Evolutionary conservation across 768 basidiomycete species (phyloP).

Genomic region (Termitomyces sp.): DNA sequence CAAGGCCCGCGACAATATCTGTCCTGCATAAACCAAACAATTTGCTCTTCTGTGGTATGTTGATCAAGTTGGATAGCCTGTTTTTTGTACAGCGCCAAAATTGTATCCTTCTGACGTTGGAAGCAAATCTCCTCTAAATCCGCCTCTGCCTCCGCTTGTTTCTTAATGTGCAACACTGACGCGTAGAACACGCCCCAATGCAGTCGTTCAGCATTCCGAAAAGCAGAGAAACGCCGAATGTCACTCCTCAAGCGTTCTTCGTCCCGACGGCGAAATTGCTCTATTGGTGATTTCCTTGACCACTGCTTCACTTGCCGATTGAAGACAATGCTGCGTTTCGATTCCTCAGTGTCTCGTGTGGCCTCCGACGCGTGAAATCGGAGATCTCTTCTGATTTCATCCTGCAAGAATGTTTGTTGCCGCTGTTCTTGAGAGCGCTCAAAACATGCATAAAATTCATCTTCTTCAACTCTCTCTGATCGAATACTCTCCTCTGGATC

Average conservation of each 20-base stretch:
- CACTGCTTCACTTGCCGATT: not conserved
- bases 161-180: not conserved
- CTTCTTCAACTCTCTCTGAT: not conserved
- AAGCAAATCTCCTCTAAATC: not conserved
- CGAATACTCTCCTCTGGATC: not conserved
- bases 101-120: not conserved
- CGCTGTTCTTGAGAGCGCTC: not conserved
- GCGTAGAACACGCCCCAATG: not conserved
- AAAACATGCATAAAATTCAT: not conserved
- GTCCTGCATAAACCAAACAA: not conserved
- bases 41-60: no score
- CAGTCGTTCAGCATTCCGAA: not conserved
- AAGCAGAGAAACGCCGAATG: not conserved
- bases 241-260: not conserved
- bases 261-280: not conserved
- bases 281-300: not conserved
- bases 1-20: no score
- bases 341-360: not conserved
- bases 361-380: not conserved
- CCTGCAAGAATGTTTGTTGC: not conserved
- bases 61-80: no score
- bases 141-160: not conserved
- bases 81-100: not conserved
- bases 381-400: not conserved
- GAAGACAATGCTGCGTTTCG: not conserved